Evolutionary conservation across 192 early-diverging fungal species (phyloP).

Genomic region (Mortierella hygrophila): DNA sequence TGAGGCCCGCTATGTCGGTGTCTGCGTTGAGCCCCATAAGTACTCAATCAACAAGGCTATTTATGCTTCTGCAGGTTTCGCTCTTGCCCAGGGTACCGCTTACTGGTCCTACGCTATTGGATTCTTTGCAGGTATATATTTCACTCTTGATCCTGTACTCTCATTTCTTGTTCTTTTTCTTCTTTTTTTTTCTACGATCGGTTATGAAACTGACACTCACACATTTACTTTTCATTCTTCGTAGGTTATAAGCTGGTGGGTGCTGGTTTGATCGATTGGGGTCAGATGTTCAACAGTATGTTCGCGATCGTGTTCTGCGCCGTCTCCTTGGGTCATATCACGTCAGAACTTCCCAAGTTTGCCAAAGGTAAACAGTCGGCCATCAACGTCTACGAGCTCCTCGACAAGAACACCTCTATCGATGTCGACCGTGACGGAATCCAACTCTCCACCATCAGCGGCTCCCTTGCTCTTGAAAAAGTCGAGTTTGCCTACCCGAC

Average conservation of each 20-base stretch:
- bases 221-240: not conserved
- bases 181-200: no score
- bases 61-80: conserved; percentile 58
- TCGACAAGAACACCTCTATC: conserved; percentile 64
- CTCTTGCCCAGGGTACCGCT: conserved; percentile 63
- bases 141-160: not conserved
- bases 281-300: conserved; percentile 41
- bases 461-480: conserved; percentile 38
- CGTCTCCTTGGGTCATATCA: conserved; percentile 47
- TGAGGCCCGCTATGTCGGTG: conserved; percentile 48
- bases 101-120: conserved; percentile 64
- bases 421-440: conserved; percentile 54
- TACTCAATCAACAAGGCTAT: conserved; percentile 53
- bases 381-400: conserved; percentile 62
- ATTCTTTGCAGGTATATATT: conserved; percentile 60
- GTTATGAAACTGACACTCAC: not conserved
- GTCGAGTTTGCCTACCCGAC: conserved; percentile 71
- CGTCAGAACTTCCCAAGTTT: conserved; percentile 66
- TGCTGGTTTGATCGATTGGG: conserved; percentile 18
- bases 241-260: conserved; percentile 58
- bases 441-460: conserved; percentile 41
- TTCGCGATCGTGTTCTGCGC: conserved; percentile 57
- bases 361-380: conserved; percentile 70
- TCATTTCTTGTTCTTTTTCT: not conserved
- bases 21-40: conserved; percentile 59